Base-by-base conservation (phyloP, 495 filamentous ascomycete genomes). In the Aspergillus egyptiacus region DNA sequence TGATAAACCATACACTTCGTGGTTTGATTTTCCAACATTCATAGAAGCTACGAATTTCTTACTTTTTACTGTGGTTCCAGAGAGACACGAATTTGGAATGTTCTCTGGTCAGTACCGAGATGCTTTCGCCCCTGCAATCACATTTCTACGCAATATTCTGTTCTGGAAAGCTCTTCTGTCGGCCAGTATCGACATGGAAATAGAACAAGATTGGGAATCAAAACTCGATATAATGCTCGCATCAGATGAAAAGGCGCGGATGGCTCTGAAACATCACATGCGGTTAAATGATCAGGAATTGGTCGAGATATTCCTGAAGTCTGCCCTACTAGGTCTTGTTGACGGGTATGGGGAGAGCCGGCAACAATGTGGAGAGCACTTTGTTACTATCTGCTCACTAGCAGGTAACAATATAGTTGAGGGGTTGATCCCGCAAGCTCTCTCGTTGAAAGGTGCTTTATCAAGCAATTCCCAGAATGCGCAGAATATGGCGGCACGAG, bases 131-230 rank as follows among this genome's bases (percentile, higher is more conserved):
- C 68, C 82, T 23, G 80, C 86, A 18, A 67, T 94, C 42, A 68
- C 73, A 2, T 95, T 87, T 56, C 82, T 83, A 51, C 82, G 82
- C 24, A 80, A 82, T 18, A 78, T 90, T n/a, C 67, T 94, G 2
- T 73, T 94, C 25, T 76, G 85, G 55, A 73, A 86, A 46, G 86
- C 87, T 3, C 72, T 95, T 31, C 68, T 69, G 10, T 68, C 74
- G 7, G 73, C 75, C 5, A 58, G 63, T 0, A 68, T 70, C 9
- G 46, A 63, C 5, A 62, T 85, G 14, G 77, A 76, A 7, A 68
- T 89, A 28, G 84, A 94, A 53, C 78, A 84, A 46, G 87, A 91
- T 40, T 96, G 91, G 91, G 89, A 91, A 51, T 73, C 81, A 19
- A 84, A 84, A 62, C 67, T 96, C 3, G 86, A 89, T 55, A 74